These are phyloP conservation scores for Phytophthora multivora DNA, from an alignment of 352 stramenopile genomes.

Conservation along the genomic window DNA sequence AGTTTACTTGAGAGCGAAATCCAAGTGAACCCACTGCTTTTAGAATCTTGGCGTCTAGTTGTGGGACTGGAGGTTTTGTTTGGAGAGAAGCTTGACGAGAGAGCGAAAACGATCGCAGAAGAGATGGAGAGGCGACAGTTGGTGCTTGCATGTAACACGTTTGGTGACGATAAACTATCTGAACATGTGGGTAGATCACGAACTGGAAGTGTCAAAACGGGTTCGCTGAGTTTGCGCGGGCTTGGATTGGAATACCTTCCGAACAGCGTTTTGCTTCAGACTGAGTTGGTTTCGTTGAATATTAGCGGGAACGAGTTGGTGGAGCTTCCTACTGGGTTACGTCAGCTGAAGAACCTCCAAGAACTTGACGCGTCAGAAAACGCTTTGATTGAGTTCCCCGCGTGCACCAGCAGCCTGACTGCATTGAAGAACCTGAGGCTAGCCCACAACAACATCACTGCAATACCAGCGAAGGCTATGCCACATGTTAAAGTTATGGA, in stretches of 20 bases:
- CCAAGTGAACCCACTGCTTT: conserved; percentile 36
- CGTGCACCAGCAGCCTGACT: conserved; percentile 28
- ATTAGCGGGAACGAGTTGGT: conserved; percentile 57
- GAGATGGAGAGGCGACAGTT: conserved; percentile 46
- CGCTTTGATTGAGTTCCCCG: conserved; percentile 46
- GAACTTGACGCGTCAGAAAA: conserved; percentile 69
- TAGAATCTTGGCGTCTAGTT: conserved; percentile 56
- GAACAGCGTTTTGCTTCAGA: conserved; percentile 42
- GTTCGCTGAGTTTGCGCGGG: conserved; percentile 25
- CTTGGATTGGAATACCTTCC: conserved; percentile 38
- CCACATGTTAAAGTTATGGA: conserved; percentile 43
- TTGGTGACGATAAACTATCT: conserved; percentile 26
- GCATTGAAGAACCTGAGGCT: conserved; percentile 45
- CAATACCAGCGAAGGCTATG: conserved; percentile 29
- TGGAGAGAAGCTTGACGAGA: conserved; percentile 29
- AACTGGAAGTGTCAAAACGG: conserved; percentile 1
- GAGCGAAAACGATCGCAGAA: conserved; percentile 31
- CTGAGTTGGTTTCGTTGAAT: conserved; percentile 43
- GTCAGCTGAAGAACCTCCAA: conserved; percentile 38
- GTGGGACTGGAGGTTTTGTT: conserved; percentile 63
- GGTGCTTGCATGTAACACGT: conserved; percentile 36
- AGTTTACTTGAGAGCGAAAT: conserved; percentile 40
- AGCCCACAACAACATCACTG: conserved; percentile 66
- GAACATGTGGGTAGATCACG: background rate
- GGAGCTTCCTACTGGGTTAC: conserved; percentile 45